A percentile compares a stretch with the other conserved stretches of the same genome.
Evolutionary conservation across 352 stramenopile genomes (phyloP).

Genomic region (Globisporangium paroecandrum): DNA sequence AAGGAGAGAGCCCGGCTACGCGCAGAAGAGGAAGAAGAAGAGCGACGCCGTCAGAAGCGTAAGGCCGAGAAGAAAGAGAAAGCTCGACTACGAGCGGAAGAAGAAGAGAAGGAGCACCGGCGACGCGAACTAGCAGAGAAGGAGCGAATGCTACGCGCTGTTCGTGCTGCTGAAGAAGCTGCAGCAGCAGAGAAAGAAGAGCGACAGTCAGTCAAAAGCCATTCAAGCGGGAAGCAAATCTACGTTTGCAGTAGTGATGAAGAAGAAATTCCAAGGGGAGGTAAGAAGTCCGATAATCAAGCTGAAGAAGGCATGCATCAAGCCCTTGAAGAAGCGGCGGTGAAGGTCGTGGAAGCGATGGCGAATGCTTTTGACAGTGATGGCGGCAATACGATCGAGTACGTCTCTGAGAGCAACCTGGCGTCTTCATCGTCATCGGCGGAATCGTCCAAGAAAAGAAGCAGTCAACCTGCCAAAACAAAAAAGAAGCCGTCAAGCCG

Average conservation of each 20-base stretch:
- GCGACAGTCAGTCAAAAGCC: constrained; percentile 2
- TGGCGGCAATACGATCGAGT: constrained; percentile 17
- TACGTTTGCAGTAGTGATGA: constrained; percentile 4
- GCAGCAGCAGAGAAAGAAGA: constrained; percentile 12
- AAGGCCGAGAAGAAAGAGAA: constrained; percentile 13
- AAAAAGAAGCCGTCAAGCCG: constrained; percentile 13
- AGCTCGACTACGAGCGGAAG: constrained; percentile 1
- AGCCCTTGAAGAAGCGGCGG: constrained; percentile 18
- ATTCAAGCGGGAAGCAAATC: constrained; percentile 2
- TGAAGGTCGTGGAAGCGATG: constrained; percentile 2
- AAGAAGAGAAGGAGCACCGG: background rate
- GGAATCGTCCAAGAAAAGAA: background rate
- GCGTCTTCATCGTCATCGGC: background rate
- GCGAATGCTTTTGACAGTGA: constrained; percentile 11
- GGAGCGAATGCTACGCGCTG: background rate
- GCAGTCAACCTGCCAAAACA: background rate
- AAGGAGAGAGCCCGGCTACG: constrained; percentile 8
- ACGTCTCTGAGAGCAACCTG: constrained; percentile 14
- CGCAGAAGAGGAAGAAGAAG: constrained; percentile 7
- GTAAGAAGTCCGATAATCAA: constrained; percentile 4
- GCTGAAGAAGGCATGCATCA: background rate
- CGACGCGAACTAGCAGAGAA: constrained; percentile 6
- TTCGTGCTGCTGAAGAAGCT: constrained; percentile 5
- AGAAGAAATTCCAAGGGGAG: background rate
- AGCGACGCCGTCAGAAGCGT: constrained; percentile 5